These are phyloP conservation scores for Trametes coccinea DNA, from an alignment of 768 basidiomycete species.

Conservation along the genomic window DNA sequence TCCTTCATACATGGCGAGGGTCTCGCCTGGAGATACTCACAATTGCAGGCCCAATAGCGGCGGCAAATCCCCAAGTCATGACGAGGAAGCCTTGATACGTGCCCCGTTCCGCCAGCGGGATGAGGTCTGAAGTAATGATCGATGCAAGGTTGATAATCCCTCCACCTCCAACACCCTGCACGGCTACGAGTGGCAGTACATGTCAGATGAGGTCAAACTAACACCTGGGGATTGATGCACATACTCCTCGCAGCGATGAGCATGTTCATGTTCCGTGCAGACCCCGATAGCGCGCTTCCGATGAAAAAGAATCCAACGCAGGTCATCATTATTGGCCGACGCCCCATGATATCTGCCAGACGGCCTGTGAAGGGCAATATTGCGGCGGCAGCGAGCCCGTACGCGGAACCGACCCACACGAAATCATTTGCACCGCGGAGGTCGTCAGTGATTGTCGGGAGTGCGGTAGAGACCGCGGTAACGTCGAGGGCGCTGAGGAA, in stretches of 20 bases:
- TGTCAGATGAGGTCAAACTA: not conserved
- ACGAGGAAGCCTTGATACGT: slow-evolving; percentile 34
- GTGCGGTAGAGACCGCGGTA: slow-evolving; percentile 9
- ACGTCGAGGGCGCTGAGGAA: slow-evolving; percentile 21
- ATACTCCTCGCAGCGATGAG: slow-evolving; percentile 40
- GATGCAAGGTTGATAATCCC: slow-evolving; percentile 25
- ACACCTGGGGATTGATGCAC: not conserved
- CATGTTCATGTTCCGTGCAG: slow-evolving; percentile 41
- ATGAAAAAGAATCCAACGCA: slow-evolving; percentile 38
- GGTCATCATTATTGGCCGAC: slow-evolving; percentile 35
- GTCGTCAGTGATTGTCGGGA: slow-evolving; percentile 12
- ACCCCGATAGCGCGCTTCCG: slow-evolving; percentile 42
- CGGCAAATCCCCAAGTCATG: slow-evolving; percentile 17
- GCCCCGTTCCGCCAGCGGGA: slow-evolving; percentile 30
- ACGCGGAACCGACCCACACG: slow-evolving; percentile 34
- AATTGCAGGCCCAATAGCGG: slow-evolving; percentile 31
- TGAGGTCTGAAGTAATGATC: slow-evolving; percentile 30
- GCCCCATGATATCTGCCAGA: slow-evolving; percentile 32
- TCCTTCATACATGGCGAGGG: not conserved
- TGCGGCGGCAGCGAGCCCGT: slow-evolving; percentile 37
- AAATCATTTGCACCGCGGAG: slow-evolving; percentile 24
- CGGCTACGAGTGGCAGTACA: slow-evolving; percentile 23
- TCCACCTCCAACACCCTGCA: slow-evolving; percentile 32
- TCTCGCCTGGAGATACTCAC: not conserved
- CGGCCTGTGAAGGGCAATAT: slow-evolving; percentile 33